Base-by-base conservation (phyloP, 2,329 filamentous ascomycete genomes). In the Pestalotiopsis fici region DNA sequence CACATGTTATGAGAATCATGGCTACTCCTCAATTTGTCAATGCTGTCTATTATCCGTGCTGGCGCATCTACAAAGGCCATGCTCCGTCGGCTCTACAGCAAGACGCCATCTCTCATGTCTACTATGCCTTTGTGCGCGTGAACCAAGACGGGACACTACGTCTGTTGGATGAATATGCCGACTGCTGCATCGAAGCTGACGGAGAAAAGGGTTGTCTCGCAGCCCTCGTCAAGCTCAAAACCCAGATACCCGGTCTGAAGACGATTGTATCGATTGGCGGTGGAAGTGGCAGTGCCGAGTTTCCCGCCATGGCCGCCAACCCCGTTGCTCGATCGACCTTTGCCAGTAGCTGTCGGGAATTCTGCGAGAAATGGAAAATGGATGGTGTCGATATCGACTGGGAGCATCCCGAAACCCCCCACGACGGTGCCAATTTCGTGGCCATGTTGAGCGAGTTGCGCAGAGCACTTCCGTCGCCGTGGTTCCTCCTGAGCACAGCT, bases 301-400 rank as follows among this genome's bases (percentile, higher is more conserved):
- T 92, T 71, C 83, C 89, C 1, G 78, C 75, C 13, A 82, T 91
- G 25, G 87, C 90, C 18, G 80, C 81, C 18, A 83, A 81, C 71
- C 78, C 80, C 13, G 71, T 75, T 3, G 77, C 83, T 3, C 80
- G 88, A 50, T 80, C 84, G 56, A 84, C 78, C 1, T 90, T 92
- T 75, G 88, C 86, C 3, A 78, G 78, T n/a, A 83, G 84, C 4
- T 84, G 86, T 25, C 80, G 83, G 63, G 78, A 79, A 13, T 82
- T 91, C 68, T 86, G 90, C 27, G 84, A 90, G 68, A 77, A 82
- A 62, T 87, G 87, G 73, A 80, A 81, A 1, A 80, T 92, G 12
- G 88, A 92, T 72, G 90, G 90, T 1, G 85, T 91, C 35, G 90
- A 92, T 70, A 85, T 92, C 71, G 90, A 92, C 76, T 92, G 90